Evolutionary conservation across 1,284 basidiomycete species (phyloP).

Genomic region (Trametes versicolor): DNA sequence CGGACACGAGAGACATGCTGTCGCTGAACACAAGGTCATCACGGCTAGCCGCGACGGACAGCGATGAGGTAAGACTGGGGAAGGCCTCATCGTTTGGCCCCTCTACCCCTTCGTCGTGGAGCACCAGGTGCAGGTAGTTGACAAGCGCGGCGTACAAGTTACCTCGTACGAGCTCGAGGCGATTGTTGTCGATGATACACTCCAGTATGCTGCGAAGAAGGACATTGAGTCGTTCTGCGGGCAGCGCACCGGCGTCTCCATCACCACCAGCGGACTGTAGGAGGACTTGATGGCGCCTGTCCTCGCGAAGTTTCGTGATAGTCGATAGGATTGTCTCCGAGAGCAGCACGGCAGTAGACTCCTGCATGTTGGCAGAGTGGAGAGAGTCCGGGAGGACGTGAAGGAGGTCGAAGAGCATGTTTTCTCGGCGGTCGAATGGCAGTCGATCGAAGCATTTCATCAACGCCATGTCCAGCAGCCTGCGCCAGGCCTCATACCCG

Average conservation of each 20-base stretch:
- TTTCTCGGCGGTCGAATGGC: constrained; percentile 83
- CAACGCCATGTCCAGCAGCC: constrained; percentile 83
- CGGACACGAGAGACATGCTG: constrained; percentile 43
- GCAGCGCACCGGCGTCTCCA: constrained; percentile 68
- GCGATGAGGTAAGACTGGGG: constrained; percentile 42
- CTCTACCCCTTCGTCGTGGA: constrained; percentile 47
- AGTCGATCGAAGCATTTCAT: constrained; percentile 86
- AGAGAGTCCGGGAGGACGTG: constrained; percentile 77
- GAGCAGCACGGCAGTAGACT: constrained; percentile 81
- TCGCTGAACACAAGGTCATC: constrained; percentile 52
- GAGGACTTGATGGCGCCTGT: constrained; percentile 72
- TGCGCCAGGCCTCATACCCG: constrained; percentile 86
- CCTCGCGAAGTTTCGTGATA: constrained; percentile 87
- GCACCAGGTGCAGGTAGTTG: constrained; percentile 85
- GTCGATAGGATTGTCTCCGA: constrained; percentile 85
- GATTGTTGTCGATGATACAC: constrained; percentile 80
- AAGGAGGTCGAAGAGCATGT: constrained; percentile 88
- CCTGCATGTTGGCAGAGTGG: constrained; percentile 67
- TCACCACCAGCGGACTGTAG: constrained; percentile 70
- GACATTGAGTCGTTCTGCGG: constrained; percentile 81
- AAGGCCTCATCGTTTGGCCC: constrained; percentile 26
- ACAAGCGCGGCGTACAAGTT: constrained; percentile 94
- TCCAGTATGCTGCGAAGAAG: constrained; percentile 85
- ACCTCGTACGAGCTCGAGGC: constrained; percentile 91
- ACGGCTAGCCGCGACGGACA: constrained; percentile 49